Evolutionary conservation across 495 filamentous ascomycete species (phyloP), one percentile per base, ranked within the genome.

Genomic region (Daldinia concentrica): DNA sequence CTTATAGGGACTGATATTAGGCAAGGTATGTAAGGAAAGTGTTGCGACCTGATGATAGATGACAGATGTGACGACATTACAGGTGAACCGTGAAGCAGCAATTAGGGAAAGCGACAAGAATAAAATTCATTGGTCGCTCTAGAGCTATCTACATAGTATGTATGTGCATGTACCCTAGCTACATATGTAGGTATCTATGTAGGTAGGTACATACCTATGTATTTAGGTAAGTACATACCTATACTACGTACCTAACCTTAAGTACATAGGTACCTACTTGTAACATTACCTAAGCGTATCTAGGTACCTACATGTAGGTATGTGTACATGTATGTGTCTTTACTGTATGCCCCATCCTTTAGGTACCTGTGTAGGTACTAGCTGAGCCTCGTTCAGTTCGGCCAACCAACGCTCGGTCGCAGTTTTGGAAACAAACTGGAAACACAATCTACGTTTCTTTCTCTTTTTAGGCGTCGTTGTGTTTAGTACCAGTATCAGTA

Each of bases 11-110:
- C 14, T n/a, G 50, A 29, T 27, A 22, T 63, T 54, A 69, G 66
- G 66, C 54, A 55, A 59, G 52, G 22, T 54, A 69, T 59, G 66
- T 43, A 55, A 59, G 52, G 22, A 45, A 26, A 55, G 54, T 19
- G 34, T 69, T 69, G 52, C 58, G 64, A 67, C 69, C 69, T 66
- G 59, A 72, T 60, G 64, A 58, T 51, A 71, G 62, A 29, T 36
- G 34, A 48, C 43, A 48, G 50, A 54, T 64, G 69, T 72, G 69
- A 72, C 69, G 69, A 67, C 69, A 71, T 71, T 60, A 66, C 39
- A 66, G 68, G 48, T 62, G 68, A 62, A 64, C 43, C 43, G 19
- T 24, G 50, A 29, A 54, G 50, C 58, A 54, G 50, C 58, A 62
- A 58, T 62, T 62, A 62, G 58, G 41, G 32, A 66, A 34, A 60